Evolutionary conservation across 1,284 basidiomycete genomes (phyloP).

Genomic region (Hemileia vastatrix): DNA sequence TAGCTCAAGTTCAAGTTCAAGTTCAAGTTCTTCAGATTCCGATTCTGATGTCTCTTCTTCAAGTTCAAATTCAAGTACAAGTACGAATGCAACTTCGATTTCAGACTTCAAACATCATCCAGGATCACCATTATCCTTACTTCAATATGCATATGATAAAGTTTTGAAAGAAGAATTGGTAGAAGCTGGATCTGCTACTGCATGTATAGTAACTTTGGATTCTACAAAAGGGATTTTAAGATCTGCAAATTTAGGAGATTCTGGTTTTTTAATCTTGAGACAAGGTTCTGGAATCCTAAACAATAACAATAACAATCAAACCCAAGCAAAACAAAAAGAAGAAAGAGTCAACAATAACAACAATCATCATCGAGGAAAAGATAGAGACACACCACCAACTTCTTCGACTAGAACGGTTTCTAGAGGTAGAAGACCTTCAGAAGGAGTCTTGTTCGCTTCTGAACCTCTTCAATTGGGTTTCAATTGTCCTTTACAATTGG

Average conservation of each 20-base stretch:
- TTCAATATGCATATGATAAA: constrained; percentile 62
- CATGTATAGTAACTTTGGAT: constrained; percentile 67
- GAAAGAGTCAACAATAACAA: neutral
- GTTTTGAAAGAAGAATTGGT: constrained; percentile 62
- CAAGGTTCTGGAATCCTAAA: too few species aligned
- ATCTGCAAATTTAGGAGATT: constrained; percentile 82
- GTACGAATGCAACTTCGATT: constrained; percentile 60
- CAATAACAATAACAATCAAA: too few species aligned
- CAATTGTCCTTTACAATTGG: constrained; percentile 42
- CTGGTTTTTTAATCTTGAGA: constrained; percentile 69
- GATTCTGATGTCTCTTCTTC: neutral
- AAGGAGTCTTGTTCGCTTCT: constrained; percentile 33
- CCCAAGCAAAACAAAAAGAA: constrained; percentile 21
- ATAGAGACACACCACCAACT: neutral
- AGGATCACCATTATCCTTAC: constrained; percentile 51
- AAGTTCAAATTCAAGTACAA: too few species aligned
- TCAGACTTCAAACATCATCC: constrained; percentile 57
- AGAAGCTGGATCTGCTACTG: constrained; percentile 76
- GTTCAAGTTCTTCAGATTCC: neutral
- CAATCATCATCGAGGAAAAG: too few species aligned
- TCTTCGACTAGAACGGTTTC: neutral
- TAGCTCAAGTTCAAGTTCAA: constrained; percentile 8
- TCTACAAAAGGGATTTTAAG: constrained; percentile 62
- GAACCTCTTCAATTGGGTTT: constrained; percentile 38
- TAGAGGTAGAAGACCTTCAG: neutral